These are phyloP conservation scores for Cladophialophora exuberans DNA, from an alignment of 2,329 filamentous ascomycete species.

Conservation along the genomic window DNA sequence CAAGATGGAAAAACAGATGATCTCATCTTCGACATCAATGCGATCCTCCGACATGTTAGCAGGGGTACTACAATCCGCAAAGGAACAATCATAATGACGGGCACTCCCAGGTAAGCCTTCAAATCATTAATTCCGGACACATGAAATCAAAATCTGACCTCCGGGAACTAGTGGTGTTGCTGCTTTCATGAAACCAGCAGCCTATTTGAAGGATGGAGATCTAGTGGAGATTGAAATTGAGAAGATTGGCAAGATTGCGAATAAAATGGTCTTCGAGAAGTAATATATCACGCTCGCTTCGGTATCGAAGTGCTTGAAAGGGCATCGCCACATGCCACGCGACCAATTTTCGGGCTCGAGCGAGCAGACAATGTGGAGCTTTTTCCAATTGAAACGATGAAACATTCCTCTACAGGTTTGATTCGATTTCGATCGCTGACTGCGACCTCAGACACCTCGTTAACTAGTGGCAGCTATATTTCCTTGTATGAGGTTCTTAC, in stretches of 20 bases:
- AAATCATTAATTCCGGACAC: too few species aligned
- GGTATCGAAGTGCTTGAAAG: background rate
- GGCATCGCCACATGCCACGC: too few species aligned
- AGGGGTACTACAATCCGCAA: constrained; percentile 42
- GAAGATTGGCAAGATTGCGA: constrained; percentile 53
- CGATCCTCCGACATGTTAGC: constrained; percentile 40
- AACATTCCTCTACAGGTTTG: too few species aligned
- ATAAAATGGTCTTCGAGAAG: constrained; percentile 27
- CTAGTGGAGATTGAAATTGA: constrained; percentile 52
- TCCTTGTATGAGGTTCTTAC: too few species aligned
- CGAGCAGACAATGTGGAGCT: too few species aligned
- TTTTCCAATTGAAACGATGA: too few species aligned
- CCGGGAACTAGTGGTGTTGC: constrained; percentile 45
- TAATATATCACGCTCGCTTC: background rate
- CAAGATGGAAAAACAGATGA: constrained; percentile 43
- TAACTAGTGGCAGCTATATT: too few species aligned
- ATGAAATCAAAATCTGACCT: constrained; percentile 1
- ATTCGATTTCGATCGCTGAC: too few species aligned
- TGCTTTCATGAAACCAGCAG: constrained; percentile 43
- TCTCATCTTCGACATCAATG: constrained; percentile 43
- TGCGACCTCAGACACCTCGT: too few species aligned
- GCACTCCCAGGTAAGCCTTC: constrained; percentile 38
- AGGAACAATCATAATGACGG: constrained; percentile 45
- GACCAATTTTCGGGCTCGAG: too few species aligned
- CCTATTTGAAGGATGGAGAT: constrained; percentile 42